Conservation (phyloP, 1,139 yeast species). For the Diutina rugosa region DNA sequence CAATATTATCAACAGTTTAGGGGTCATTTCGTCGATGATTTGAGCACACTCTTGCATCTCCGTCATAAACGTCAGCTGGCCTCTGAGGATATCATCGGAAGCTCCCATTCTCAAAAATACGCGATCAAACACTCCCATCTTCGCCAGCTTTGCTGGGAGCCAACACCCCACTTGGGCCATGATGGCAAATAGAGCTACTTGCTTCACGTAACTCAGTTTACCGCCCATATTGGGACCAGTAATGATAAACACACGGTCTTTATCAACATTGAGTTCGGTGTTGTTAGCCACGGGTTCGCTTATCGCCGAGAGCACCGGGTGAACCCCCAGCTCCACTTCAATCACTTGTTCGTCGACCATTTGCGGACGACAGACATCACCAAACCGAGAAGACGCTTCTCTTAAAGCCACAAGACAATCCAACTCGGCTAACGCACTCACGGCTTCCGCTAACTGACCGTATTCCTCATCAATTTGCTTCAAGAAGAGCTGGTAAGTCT, state of each 20-base stretch:
- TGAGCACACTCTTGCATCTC: slow-evolving; percentile 57
- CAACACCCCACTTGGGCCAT: slow-evolving; percentile 41
- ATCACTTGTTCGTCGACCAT: slow-evolving; percentile 40
- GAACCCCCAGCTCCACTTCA: slow-evolving; percentile 47
- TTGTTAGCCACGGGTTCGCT: slow-evolving; percentile 59
- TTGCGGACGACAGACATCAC: slow-evolving; percentile 37
- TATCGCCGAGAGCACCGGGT: slow-evolving; percentile 46
- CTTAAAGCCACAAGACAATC: slow-evolving; percentile 65
- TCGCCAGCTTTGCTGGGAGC: slow-evolving; percentile 27
- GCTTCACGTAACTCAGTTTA: slow-evolving; percentile 56
- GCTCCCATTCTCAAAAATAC: slow-evolving; percentile 60
- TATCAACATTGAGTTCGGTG: slow-evolving; percentile 30
- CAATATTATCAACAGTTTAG: slow-evolving; percentile 41
- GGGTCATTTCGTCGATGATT: slow-evolving; percentile 33
- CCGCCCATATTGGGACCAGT: slow-evolving; percentile 79
- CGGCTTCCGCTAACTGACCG: slow-evolving; percentile 33
- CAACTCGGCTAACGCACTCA: slow-evolving; percentile 41
- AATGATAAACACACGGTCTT: slow-evolving; percentile 43
- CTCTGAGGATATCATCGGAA: slow-evolving; percentile 50
- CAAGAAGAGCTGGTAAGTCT: slow-evolving; percentile 43
- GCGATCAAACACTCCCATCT: slow-evolving; percentile 46
- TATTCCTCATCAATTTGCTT: slow-evolving; percentile 32
- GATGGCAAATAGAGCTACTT: slow-evolving; percentile 44
- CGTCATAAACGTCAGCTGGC: slow-evolving; percentile 67
- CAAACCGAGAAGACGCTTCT: slow-evolving; percentile 39